Evolutionary conservation across 1,284 basidiomycete species (phyloP).

Genomic region (Sphaerobolus stellatus): DNA sequence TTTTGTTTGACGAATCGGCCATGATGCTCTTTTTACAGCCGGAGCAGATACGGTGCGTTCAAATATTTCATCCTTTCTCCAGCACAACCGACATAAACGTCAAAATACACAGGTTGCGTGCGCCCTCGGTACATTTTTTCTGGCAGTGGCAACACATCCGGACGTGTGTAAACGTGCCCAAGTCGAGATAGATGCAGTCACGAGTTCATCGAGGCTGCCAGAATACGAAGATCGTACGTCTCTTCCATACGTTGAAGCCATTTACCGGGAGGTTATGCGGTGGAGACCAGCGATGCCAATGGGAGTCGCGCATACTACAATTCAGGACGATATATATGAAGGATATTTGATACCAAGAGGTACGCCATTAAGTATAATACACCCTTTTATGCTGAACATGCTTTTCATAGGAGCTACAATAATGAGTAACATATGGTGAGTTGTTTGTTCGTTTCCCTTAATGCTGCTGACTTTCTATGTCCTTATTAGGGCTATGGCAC

Average conservation of each 20-base stretch:
- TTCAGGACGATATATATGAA: constrained; percentile 42
- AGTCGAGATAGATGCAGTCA: constrained; percentile 25
- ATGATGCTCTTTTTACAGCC: too few relatives aligned
- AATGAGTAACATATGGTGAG: constrained; percentile 46
- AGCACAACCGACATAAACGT: background rate
- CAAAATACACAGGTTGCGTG: constrained; percentile 16
- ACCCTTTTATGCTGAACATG: too few relatives aligned
- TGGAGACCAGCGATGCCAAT: constrained; percentile 5
- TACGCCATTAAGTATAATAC: too few relatives aligned
- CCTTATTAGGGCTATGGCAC: constrained; percentile 23
- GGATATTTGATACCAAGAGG: constrained; percentile 45
- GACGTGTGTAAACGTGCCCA: background rate
- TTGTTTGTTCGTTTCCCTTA: constrained; percentile 1
- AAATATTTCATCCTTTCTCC: background rate
- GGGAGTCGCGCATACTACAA: constrained; percentile 46
- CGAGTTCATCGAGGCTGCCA: constrained; percentile 21
- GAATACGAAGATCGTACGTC: constrained; percentile 22
- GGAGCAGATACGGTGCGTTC: constrained; percentile 5
- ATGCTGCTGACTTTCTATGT: background rate
- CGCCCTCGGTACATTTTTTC: constrained; percentile 29
- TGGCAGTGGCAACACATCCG: constrained; percentile 37
- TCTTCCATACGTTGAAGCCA: constrained; percentile 25
- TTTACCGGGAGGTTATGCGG: constrained; percentile 18
- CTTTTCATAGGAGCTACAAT: too few relatives aligned
- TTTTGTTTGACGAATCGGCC: too few relatives aligned